These are phyloP conservation scores for Penicillium bialowiezense DNA, from an alignment of 495 filamentous ascomycete genomes.

Conservation along the genomic window DNA sequence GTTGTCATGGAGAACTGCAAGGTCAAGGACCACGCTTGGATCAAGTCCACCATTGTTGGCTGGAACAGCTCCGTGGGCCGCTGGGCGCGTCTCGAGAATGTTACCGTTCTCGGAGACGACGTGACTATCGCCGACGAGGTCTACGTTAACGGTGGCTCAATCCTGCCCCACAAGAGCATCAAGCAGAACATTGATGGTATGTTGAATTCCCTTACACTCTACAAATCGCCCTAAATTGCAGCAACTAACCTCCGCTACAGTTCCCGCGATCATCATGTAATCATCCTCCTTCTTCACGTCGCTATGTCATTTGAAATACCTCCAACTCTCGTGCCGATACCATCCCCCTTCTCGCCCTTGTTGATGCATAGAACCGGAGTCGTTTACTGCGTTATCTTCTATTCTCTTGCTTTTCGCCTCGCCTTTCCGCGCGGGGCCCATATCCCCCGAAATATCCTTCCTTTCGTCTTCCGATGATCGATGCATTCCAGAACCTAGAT, in stretches of 20 bases:
- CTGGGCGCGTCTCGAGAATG: slow-evolving; percentile 97
- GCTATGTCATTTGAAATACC: slow-evolving; percentile 24
- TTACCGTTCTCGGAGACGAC: slow-evolving; percentile 94
- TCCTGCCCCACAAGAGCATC: slow-evolving; percentile 98
- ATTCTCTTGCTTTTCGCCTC: slow-evolving; percentile 16
- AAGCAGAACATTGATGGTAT: slow-evolving; percentile 94
- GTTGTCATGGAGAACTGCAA: slow-evolving; percentile 86
- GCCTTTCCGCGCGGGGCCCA: slow-evolving; percentile 7
- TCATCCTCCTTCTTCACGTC: slow-evolving; percentile 27
- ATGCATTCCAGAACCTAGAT: slow-evolving; percentile 24
- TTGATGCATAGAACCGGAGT: slow-evolving; percentile 47
- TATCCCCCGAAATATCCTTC: slow-evolving; percentile 16
- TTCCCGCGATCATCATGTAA: slow-evolving; percentile 88
- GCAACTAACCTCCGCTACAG: slow-evolving; percentile 31
- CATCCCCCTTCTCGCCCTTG: slow-evolving; percentile 22
- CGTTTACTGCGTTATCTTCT: slow-evolving; percentile 36
- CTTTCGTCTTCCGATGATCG: slow-evolving; percentile 17
- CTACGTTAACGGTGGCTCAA: slow-evolving; percentile 96
- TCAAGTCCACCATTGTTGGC: slow-evolving; percentile 98
- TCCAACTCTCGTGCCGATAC: slow-evolving; percentile 22
- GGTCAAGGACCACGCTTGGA: slow-evolving; percentile 98
- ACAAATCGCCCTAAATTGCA: neutral
- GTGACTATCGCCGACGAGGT: slow-evolving; percentile 99
- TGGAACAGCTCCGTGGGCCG: slow-evolving; percentile 97
- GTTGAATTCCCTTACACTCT: too few relatives aligned